phyloP scores from a whole-genome alignment of 2,329 filamentous ascomycete genomes.

The Scedosporium dehoogii region DNA sequence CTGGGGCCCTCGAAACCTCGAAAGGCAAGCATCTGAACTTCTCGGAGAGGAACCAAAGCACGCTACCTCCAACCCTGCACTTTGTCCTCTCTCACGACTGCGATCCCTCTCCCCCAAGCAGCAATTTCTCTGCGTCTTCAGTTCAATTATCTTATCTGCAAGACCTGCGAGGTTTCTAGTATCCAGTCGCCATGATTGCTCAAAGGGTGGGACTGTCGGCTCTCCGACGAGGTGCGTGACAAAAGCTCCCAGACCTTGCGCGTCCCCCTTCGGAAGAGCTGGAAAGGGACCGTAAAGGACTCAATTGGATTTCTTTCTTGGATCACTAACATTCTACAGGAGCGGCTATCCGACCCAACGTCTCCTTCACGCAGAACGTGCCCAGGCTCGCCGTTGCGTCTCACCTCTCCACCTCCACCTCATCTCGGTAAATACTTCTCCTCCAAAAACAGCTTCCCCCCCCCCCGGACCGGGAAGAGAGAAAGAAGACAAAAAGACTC shows the following conservation, averaged over 20 bases:
- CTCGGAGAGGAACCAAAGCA: slow-evolving; percentile 11
- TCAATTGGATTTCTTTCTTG: background rate
- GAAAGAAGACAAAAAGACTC: too few species aligned
- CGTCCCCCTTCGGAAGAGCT: too few species aligned
- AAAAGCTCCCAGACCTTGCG: background rate
- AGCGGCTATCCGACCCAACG: background rate
- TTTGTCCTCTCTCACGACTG: slow-evolving; percentile 9
- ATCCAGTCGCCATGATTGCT: slow-evolving; percentile 37
- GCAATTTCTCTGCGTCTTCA: background rate
- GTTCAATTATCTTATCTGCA: slow-evolving; percentile 9
- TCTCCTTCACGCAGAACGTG: slow-evolving; percentile 27
- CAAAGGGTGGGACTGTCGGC: slow-evolving; percentile 49
- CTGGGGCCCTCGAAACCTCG: background rate
- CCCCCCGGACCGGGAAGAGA: too few species aligned
- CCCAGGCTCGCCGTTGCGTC: slow-evolving; percentile 34
- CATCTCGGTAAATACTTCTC: slow-evolving; percentile 37
- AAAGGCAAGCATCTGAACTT: slow-evolving; percentile 6
- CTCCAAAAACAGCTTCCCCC: too few species aligned
- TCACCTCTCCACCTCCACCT: slow-evolving; percentile 27
- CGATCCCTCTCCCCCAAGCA: slow-evolving; percentile 7
- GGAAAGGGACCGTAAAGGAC: too few species aligned
- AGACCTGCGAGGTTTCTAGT: slow-evolving; percentile 1
- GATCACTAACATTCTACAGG: background rate
- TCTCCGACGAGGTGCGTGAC: slow-evolving; percentile 44
- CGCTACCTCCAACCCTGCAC: slow-evolving; percentile 4